A percentile compares a stretch with the other conserved stretches of the same genome.
These are phyloP conservation scores for Xerocomellus intermedius DNA, from an alignment of 768 basidiomycete genomes.

Conservation along the genomic window DNA sequence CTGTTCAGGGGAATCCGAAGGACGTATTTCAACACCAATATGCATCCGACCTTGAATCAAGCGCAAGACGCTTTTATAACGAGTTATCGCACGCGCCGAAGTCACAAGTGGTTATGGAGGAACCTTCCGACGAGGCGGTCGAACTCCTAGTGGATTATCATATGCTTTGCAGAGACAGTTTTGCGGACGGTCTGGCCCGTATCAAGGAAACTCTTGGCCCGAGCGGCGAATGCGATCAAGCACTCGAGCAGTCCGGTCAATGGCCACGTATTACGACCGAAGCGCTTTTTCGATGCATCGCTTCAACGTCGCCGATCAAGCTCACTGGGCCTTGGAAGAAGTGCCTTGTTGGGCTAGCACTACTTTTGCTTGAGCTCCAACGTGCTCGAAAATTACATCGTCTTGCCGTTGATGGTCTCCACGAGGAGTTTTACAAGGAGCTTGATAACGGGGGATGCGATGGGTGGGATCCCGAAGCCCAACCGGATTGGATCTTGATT, in stretches of 20 bases:
- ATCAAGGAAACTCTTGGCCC: slow-evolving; percentile 13
- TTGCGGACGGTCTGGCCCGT: neutral
- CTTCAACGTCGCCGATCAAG: slow-evolving; percentile 12
- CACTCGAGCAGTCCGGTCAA: slow-evolving; percentile 6
- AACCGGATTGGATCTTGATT: slow-evolving; percentile 44
- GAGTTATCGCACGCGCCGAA: neutral
- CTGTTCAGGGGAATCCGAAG: neutral
- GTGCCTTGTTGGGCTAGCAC: slow-evolving; percentile 26
- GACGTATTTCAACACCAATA: neutral
- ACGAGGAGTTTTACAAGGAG: slow-evolving; percentile 31
- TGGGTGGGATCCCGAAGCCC: slow-evolving; percentile 13
- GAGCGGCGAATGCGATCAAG: slow-evolving; percentile 6
- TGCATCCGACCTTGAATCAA: neutral
- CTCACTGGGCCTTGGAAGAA: slow-evolving; percentile 27
- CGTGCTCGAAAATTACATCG: slow-evolving; percentile 8
- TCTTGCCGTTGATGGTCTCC: slow-evolving; percentile 13
- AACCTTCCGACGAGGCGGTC: neutral
- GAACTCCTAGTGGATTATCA: neutral
- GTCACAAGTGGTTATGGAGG: neutral
- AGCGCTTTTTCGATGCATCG: slow-evolving; percentile 28
- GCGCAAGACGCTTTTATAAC: neutral
- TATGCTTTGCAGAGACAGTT: neutral
- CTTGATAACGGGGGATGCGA: slow-evolving; percentile 18
- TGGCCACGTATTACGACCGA: slow-evolving; percentile 17
- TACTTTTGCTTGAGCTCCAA: slow-evolving; percentile 32